Base-by-base conservation (phyloP, 2,329 filamentous ascomycete species). In the Cladosporium sp. region DNA sequence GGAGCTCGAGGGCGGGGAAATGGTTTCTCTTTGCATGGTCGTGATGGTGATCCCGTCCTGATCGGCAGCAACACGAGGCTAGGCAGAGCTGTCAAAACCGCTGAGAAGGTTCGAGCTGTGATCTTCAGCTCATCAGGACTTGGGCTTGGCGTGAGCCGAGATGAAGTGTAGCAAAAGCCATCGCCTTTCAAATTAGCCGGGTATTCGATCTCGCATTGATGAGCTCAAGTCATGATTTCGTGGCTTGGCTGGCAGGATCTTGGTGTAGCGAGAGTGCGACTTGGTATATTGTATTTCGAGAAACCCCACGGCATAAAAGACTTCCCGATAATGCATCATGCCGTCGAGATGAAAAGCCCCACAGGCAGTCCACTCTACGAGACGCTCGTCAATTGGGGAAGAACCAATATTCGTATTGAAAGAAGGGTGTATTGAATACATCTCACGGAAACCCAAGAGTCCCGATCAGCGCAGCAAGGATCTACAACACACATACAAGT, bases 1-100 rank as follows among this genome's bases (percentile, higher is more conserved):
- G 55, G 55, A 57, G 55, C 33, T 31, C 31, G 26, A 53, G 55
- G 35, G 61, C 50, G 50, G 61, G 61, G 61, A 56, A 63, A 59
- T n/a, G 18, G 8, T 21, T 56, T 56, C 12, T 29, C 28, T 6
- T 26, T n/a, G 49, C 53, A 12, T 55, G 7, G 49, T 62, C 49
- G 49, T 62, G 58, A 50, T 62, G 49, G n/a, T 52, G 60, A 62
- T 53, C 60, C 56, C 49, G 16, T 35, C 26, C 23, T 44, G 61
- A 63, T 63, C 61, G 50, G 21, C 61, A 63, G 23, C 28, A 61
- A 52, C 56, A 31, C 56, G 37, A 59, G 37, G 26, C 56, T 59
- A 37, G 31, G 33, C 21, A 44, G 35, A 40, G 35, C 56, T 44
- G 56, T 59, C 35, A 59, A 59, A 44, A 55, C 31, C 3, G 28